phyloP scores from a whole-genome alignment of 2,329 filamentous ascomycete genomes.

The Plenodomus lindquistii region DNA sequence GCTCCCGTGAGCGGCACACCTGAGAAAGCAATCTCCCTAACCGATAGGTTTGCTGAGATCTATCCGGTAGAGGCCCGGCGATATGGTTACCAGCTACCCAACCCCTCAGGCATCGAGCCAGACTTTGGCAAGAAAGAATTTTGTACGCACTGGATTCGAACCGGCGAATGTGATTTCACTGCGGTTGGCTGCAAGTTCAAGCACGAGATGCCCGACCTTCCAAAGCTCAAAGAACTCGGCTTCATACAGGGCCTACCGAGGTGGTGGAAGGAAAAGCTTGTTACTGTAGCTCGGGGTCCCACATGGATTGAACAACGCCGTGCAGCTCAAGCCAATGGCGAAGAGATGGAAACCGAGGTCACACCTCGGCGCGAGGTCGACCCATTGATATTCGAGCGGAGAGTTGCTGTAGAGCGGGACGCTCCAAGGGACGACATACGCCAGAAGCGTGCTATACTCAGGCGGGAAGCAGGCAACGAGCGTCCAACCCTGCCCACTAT shows the following conservation, averaged over 20 bases:
- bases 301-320: constrained; percentile 32
- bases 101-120: constrained; percentile 46
- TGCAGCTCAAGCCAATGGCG: constrained; percentile 9
- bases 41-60: constrained; percentile 32
- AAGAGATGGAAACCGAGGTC: constrained; percentile 1
- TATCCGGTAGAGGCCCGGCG: constrained; percentile 32
- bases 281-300: constrained; percentile 18
- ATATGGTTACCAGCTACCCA: constrained; percentile 26
- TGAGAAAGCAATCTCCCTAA: constrained; percentile 10
- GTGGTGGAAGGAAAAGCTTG: constrained; percentile 59
- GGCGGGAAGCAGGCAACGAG: not conserved
- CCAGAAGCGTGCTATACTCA: not conserved
- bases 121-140: constrained; percentile 68
- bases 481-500: not conserved
- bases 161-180: constrained; percentile 80
- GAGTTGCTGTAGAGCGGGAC: not conserved
- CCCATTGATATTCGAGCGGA: not conserved
- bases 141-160: constrained; percentile 88
- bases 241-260: constrained; percentile 57
- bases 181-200: constrained; percentile 88
- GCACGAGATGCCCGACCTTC: constrained; percentile 83
- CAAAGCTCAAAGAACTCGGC: constrained; percentile 70
- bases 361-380: not conserved
- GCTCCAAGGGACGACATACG: not conserved
- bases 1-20: not conserved